Percentiles rank a stretch among this genome's conserved stretches.
Conservation (phyloP, 1,284 basidiomycete genomes). For the Chondrostereum purpureum region DNA sequence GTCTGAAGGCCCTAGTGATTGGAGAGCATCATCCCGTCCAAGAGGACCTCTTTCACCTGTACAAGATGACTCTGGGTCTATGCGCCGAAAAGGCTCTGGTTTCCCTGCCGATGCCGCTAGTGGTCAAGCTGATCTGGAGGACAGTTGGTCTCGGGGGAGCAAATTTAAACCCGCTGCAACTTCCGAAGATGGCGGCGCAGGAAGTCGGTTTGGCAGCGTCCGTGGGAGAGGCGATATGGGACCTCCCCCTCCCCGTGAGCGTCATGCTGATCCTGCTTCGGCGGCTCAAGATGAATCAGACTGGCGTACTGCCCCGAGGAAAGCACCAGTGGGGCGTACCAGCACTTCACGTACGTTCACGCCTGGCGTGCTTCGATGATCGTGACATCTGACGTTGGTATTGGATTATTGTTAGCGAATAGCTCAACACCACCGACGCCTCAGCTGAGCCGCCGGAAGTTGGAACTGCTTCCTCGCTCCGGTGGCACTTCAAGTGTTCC, state of each 20-base stretch:
- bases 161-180: slow-evolving; percentile 55
- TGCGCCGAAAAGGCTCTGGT: slow-evolving; percentile 51
- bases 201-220: slow-evolving; percentile 44
- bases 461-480: slow-evolving; percentile 78
- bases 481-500: slow-evolving; percentile 53
- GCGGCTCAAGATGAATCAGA: no score
- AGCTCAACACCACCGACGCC: slow-evolving; percentile 76
- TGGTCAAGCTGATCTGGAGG: slow-evolving; percentile 69
- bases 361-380: slow-evolving; percentile 5
- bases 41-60: slow-evolving; percentile 34
- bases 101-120: slow-evolving; percentile 43
- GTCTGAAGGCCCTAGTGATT: slow-evolving; percentile 58
- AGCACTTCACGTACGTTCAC: slow-evolving; percentile 56
- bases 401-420: slow-evolving; percentile 45
- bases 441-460: slow-evolving; percentile 68
- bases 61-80: slow-evolving; percentile 30
- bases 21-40: slow-evolving; percentile 61
- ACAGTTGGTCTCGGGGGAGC: slow-evolving; percentile 64
- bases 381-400: no score
- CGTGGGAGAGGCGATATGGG: slow-evolving; percentile 47
- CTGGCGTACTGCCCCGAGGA: slow-evolving; percentile 49
- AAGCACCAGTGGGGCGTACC: slow-evolving; percentile 33
- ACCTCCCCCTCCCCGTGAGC: slow-evolving; percentile 37
- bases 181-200: slow-evolving; percentile 26
- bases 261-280: no score